Evolutionary conservation across 148 eudicot genomes (phyloP).

Genomic region (Pharnaceum exiguum): DNA sequence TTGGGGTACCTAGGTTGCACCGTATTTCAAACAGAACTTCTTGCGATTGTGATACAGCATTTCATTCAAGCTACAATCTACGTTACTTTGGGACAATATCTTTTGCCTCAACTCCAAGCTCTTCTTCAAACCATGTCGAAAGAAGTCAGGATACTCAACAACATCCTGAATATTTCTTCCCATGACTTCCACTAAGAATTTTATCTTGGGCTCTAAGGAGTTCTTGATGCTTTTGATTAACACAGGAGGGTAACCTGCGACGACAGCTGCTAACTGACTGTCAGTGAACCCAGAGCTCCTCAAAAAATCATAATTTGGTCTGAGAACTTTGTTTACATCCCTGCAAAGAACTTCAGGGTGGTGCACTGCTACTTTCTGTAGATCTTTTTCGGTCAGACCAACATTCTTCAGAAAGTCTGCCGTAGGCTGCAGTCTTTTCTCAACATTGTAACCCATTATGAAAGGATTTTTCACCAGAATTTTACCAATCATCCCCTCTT

Average conservation of each 20-base stretch:
- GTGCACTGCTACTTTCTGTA: conserved; percentile 58
- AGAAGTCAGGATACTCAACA: conserved; percentile 81
- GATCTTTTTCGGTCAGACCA: conserved; percentile 62
- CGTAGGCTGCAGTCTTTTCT: conserved; percentile 78
- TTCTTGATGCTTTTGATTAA: conserved; percentile 85
- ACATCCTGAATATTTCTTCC: conserved; percentile 67
- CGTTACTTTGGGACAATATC: conserved; percentile 50
- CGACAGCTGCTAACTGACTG: conserved; percentile 59
- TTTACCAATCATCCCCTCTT: conserved; percentile 77
- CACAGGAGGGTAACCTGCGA: conserved; percentile 80
- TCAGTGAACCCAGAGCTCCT: conserved; percentile 56
- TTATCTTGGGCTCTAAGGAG: conserved; percentile 86
- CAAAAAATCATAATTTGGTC: conserved; percentile 56
- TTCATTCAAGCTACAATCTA: conserved; percentile 77
- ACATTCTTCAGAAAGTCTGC: conserved; percentile 63
- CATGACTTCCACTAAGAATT: conserved; percentile 81
- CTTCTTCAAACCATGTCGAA: conserved; percentile 77
- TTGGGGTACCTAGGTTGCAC: conserved; percentile 32
- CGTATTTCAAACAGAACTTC: conserved; percentile 76
- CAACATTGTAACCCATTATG: conserved; percentile 88
- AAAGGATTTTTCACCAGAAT: conserved; percentile 75
- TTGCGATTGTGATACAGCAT: conserved; percentile 85
- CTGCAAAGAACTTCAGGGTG: conserved; percentile 87
- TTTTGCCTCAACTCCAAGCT: conserved; percentile 73
- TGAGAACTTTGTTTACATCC: conserved; percentile 77